These are phyloP conservation scores for Microdochium paspali DNA, from an alignment of 2,329 filamentous ascomycete genomes.

Conservation along the genomic window DNA sequence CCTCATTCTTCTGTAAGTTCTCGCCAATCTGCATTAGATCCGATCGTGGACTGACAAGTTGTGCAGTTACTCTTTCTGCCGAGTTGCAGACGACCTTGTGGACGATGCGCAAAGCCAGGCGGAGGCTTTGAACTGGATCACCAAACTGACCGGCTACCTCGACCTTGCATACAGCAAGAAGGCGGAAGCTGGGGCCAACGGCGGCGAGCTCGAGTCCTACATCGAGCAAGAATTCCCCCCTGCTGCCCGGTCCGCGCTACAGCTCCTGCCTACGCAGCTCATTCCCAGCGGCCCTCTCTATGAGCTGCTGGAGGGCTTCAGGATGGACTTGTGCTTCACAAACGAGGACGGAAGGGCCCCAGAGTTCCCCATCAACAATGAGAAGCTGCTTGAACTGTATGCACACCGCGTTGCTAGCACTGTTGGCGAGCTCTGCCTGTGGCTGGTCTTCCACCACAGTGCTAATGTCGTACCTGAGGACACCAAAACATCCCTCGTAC, in stretches of 20 bases:
- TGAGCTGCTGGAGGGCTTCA: slow-evolving; percentile 57
- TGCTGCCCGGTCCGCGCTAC: slow-evolving; percentile 41
- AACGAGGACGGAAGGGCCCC: slow-evolving; percentile 2
- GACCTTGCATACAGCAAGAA: slow-evolving; percentile 36
- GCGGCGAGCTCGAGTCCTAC: slow-evolving; percentile 17
- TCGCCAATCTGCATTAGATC: slow-evolving; percentile 3
- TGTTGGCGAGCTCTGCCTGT: slow-evolving; percentile 58
- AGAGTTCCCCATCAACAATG: slow-evolving; percentile 46
- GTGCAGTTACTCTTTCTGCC: slow-evolving; percentile 59
- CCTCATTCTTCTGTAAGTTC: slow-evolving; percentile 45
- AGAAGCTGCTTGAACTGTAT: slow-evolving; percentile 52
- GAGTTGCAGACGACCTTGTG: slow-evolving; percentile 64
- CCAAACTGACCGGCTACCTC: slow-evolving; percentile 47
- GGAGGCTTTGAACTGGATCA: slow-evolving; percentile 49
- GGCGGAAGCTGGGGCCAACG: slow-evolving; percentile 13
- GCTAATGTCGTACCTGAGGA: slow-evolving; percentile 4
- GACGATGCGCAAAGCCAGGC: slow-evolving; percentile 47
- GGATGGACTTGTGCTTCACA: slow-evolving; percentile 54
- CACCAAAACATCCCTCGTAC: slow-evolving; percentile 31
- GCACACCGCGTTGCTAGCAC: slow-evolving; percentile 62
- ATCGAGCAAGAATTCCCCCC: slow-evolving; percentile 41
- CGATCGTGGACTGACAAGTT: slow-evolving; percentile 4
- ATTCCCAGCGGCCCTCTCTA: slow-evolving; percentile 51
- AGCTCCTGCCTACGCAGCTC: slow-evolving; percentile 47
- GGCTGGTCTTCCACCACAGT: slow-evolving; percentile 55